These are phyloP conservation scores for Aegilops speltoides DNA, from an alignment of 176 grass and related monocot genomes.

Conservation along the genomic window DNA sequence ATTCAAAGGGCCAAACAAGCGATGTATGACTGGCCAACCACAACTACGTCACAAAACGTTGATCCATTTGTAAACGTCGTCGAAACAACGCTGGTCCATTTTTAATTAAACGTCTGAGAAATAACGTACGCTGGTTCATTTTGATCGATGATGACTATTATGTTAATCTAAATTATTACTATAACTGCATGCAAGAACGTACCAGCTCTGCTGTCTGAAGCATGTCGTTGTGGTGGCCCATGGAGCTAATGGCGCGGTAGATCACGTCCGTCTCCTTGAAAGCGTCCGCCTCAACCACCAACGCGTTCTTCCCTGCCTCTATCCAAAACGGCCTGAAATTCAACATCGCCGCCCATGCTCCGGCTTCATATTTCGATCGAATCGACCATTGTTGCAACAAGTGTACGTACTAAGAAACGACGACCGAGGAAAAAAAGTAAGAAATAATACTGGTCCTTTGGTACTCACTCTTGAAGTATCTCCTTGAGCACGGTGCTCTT, in stretches of 20 bases:
- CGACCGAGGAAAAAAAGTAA: too few relatives aligned
- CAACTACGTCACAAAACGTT: neutral
- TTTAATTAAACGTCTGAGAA: too few relatives aligned
- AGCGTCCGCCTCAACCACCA: slow-evolving; percentile 88
- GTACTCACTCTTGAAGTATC: slow-evolving; percentile 39
- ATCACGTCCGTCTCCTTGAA: slow-evolving; percentile 95
- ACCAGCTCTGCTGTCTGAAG: slow-evolving; percentile 89
- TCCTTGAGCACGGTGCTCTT: slow-evolving; percentile 86
- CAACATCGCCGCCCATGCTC: too few relatives aligned
- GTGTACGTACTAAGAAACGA: too few relatives aligned
- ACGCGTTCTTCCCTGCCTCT: slow-evolving; percentile 27
- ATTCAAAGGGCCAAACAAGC: too few relatives aligned
- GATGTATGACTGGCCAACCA: neutral
- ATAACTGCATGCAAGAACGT: neutral
- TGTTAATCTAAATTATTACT: too few relatives aligned
- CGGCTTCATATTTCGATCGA: neutral
- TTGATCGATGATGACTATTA: neutral
- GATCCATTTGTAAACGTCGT: too few relatives aligned
- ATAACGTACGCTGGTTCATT: too few relatives aligned
- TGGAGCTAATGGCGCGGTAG: slow-evolving; percentile 91
- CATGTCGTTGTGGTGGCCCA: slow-evolving; percentile 92
- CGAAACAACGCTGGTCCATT: too few relatives aligned
- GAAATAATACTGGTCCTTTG: too few relatives aligned
- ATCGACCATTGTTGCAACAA: too few relatives aligned
- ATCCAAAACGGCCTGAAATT: slow-evolving; percentile 59